These are phyloP conservation scores for Tulasnella sp. DNA, from an alignment of 768 basidiomycete species.

Conservation along the genomic window DNA sequence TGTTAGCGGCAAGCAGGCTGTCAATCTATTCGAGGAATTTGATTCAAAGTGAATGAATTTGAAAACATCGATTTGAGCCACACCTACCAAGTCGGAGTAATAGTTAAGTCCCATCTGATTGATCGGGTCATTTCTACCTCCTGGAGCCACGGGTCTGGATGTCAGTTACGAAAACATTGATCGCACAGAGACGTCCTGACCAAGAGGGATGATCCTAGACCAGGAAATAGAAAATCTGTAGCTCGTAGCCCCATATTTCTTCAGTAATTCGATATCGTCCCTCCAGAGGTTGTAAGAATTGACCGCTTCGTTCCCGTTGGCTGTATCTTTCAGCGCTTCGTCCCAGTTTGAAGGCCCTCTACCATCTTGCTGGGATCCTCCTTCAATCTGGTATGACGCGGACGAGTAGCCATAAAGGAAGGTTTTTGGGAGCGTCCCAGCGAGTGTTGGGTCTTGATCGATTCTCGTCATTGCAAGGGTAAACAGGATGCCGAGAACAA, in stretches of 20 bases:
- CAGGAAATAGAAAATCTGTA: conserved; percentile 70
- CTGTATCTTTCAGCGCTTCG: conserved; percentile 47
- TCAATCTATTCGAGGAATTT: too few relatives aligned
- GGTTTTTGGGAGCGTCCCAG: too few relatives aligned
- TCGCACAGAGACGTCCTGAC: not conserved
- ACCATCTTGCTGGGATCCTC: conserved; percentile 45
- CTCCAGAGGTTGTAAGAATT: conserved; percentile 59
- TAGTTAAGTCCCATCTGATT: conserved; percentile 59
- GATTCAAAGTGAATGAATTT: too few relatives aligned
- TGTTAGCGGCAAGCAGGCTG: conserved; percentile 18
- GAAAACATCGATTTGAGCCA: conserved; percentile 32
- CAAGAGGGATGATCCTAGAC: conserved; percentile 59
- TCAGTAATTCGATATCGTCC: conserved; percentile 52
- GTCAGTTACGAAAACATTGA: too few relatives aligned
- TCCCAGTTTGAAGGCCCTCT: conserved; percentile 67
- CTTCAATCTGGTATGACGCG: conserved; percentile 68
- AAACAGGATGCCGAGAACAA: too few relatives aligned
- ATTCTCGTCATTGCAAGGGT: too few relatives aligned
- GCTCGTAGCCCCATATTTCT: conserved; percentile 50
- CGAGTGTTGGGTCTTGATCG: too few relatives aligned
- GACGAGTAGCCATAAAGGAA: conserved; percentile 6
- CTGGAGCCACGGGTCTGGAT: too few relatives aligned
- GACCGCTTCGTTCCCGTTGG: conserved; percentile 55
- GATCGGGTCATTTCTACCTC: conserved; percentile 59
- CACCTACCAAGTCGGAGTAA: conserved; percentile 64